phyloP scores from a whole-genome alignment of 2,329 filamentous ascomycete species.

The Calycina herbarum region DNA sequence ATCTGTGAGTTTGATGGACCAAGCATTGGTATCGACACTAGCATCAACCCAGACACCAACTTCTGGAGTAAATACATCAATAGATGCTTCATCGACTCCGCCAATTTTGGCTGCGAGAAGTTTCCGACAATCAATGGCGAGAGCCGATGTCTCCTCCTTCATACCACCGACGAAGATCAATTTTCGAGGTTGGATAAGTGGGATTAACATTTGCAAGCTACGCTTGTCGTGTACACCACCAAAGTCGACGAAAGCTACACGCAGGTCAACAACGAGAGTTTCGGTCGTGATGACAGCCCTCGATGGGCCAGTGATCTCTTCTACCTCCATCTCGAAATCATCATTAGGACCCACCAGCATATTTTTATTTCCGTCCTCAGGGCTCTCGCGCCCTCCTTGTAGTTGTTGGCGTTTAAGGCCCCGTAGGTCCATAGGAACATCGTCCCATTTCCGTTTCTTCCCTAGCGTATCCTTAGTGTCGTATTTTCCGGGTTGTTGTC shows the following conservation, averaged over 20 bases:
- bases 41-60: conserved; percentile 78
- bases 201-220: conserved; percentile 91
- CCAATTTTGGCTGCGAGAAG: conserved; percentile 52
- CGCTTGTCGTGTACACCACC: conserved; percentile 90
- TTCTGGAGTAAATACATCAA: conserved; percentile 78
- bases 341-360: conserved; percentile 52
- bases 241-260: conserved; percentile 88
- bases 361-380: conserved; percentile 45
- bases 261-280: conserved; percentile 66
- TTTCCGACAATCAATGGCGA: conserved; percentile 79
- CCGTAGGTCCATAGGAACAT: conserved; percentile 46
- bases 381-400: conserved; percentile 37
- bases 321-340: conserved; percentile 56
- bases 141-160: conserved; percentile 71
- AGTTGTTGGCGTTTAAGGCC: conserved; percentile 60
- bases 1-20: conserved; percentile 89
- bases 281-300: conserved; percentile 69
- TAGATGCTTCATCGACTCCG: conserved; percentile 46
- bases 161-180: conserved; percentile 87
- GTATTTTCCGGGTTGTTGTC: conserved; percentile 49
- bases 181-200: conserved; percentile 90
- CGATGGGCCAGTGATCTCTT: conserved; percentile 64
- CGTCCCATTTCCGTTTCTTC: conserved; percentile 94
- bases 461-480: conserved; percentile 66
- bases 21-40: conserved; percentile 96